Evolutionary conservation across 148 eudicot species (phyloP), one percentile per base, ranked within the genome.

Genomic region (Rhododendron kiyosumense): DNA sequence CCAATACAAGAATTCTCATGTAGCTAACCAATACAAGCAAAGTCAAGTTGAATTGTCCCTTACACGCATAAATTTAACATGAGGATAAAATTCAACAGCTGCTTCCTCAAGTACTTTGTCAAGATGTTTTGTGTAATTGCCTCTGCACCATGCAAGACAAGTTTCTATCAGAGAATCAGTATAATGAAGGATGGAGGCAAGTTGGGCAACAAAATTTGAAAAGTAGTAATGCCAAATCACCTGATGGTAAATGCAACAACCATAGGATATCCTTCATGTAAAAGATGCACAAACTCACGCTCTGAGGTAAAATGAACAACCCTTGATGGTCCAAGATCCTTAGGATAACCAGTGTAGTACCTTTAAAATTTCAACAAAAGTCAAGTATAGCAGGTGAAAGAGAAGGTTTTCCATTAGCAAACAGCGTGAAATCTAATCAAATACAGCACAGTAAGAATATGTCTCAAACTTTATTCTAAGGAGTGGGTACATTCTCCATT

Each of bases 271-370:
- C 98, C 98, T 91, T 93, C 92, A 85, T 97, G 98, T 88, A 97
- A 93, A 80, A 97, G 93, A 90, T 95, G 96, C 36, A 97, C 93
- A 90, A 97, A 95, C 69, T 95, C 94, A 61, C 98, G 96, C 88
- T 97, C 99, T 5, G 99, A 97, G 41, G 98, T 92, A 87, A 97
- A 97, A 89, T 95, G 98, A 86, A 95, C 90, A 61, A 95, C 94
- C 43, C 93, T 92, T 28, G 99, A 95, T 17, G 94, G 98, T 69
- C 99, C 98, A 75, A 94, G 93, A 92, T 95, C 95, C 93, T 95
- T 97, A 18, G 99, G 98, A 88, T 91, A 94, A n/a, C 98, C 99
- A 65, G 99, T 95, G 49, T 95, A 94, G 88, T 97, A 94, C 92
- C 99, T 97, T 82, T 34, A 34, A 82, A 88, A 59, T 67, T 79